These are phyloP conservation scores for Populus hybrid DNA, from an alignment of 441 rosid genomes.

Conservation along the genomic window DNA sequence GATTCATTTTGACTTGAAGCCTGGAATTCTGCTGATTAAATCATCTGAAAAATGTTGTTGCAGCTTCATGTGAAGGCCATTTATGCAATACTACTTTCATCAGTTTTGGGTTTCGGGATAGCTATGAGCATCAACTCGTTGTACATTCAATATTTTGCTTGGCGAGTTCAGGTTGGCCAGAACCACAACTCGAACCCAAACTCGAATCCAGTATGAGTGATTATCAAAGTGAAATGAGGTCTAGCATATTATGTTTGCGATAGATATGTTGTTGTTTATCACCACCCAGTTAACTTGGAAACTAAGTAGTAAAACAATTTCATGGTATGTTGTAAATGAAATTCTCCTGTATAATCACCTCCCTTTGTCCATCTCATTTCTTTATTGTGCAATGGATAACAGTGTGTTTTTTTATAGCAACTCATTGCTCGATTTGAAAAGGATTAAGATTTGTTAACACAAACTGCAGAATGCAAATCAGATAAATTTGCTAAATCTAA, in stretches of 20 bases:
- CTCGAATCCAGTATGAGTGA: constrained; percentile 49
- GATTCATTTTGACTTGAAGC: background rate
- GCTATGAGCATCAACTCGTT: constrained; percentile 71
- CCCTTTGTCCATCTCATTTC: too few relatives aligned
- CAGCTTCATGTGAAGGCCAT: constrained; percentile 70
- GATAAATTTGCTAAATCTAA: too few relatives aligned
- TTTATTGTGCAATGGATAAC: too few relatives aligned
- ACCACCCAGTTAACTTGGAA: too few relatives aligned
- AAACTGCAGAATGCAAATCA: too few relatives aligned
- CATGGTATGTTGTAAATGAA: too few relatives aligned
- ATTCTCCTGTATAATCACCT: too few relatives aligned
- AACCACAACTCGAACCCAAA: constrained; percentile 29
- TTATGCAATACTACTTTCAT: constrained; percentile 57
- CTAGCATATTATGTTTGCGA: background rate
- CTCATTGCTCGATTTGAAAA: too few relatives aligned
- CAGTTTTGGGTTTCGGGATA: constrained; percentile 70
- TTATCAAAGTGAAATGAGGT: background rate
- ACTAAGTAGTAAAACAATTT: too few relatives aligned
- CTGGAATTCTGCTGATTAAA: background rate
- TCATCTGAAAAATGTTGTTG: constrained; percentile 20
- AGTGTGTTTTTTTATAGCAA: too few relatives aligned
- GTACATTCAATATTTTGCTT: constrained; percentile 47
- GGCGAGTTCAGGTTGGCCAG: constrained; percentile 54
- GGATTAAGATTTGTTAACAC: too few relatives aligned
- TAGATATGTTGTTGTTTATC: background rate